Evolutionary conservation across 75 land plant genomes (phyloP).

Genomic region (Picea sitchensis): DNA sequence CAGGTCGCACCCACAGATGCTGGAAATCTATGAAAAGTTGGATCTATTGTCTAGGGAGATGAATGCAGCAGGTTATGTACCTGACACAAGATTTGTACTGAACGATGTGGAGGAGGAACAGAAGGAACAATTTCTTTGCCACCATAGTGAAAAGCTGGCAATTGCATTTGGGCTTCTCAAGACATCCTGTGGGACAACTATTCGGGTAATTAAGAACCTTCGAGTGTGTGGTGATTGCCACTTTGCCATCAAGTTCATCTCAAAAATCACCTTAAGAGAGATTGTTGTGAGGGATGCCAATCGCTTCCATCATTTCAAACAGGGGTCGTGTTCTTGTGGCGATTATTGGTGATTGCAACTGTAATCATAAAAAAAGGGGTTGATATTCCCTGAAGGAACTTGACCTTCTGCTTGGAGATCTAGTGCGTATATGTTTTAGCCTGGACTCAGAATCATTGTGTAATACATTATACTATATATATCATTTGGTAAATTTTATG

Average conservation of each 20-base stretch:
- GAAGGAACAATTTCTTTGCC: slow-evolving; percentile 7
- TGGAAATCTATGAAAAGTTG: slow-evolving; percentile 3
- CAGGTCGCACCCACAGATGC: slow-evolving; percentile 8
- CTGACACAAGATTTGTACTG: slow-evolving; percentile 9
- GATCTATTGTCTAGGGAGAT: slow-evolving; percentile 12
- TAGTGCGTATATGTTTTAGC: too few species aligned
- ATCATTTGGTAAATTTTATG: too few species aligned
- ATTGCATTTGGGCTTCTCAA: slow-evolving; percentile 32
- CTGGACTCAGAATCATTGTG: too few species aligned
- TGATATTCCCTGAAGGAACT: too few species aligned
- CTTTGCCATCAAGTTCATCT: slow-evolving; percentile 17
- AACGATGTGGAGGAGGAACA: slow-evolving; percentile 18
- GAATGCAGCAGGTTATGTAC: slow-evolving; percentile 2
- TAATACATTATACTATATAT: too few species aligned
- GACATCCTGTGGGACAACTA: slow-evolving; percentile 17
- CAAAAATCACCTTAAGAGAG: slow-evolving; percentile 7
- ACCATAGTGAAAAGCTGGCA: slow-evolving; percentile 25
- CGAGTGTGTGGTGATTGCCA: slow-evolving; percentile 28
- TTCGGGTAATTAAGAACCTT: slow-evolving; percentile 20
- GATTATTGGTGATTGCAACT: slow-evolving; percentile 8
- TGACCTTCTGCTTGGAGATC: too few species aligned
- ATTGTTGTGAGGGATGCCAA: slow-evolving; percentile 22
- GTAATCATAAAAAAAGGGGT: too few species aligned
- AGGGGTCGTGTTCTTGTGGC: slow-evolving; percentile 31
- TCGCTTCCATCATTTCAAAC: slow-evolving; percentile 25